Conservation (phyloP, 148 eudicot genomes). For the Dysphania ambrosioides region DNA sequence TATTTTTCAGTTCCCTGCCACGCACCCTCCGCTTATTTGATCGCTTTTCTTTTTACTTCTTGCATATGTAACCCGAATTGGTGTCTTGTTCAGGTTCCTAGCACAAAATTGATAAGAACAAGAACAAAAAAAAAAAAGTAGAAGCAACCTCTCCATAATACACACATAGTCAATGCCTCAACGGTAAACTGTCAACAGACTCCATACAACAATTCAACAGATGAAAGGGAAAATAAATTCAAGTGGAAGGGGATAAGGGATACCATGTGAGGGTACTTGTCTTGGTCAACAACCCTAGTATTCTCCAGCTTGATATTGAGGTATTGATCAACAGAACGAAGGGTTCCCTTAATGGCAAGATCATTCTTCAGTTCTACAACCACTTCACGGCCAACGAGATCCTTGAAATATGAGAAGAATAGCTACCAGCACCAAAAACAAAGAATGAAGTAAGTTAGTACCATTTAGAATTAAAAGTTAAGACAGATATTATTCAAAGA, state of each 20-base stretch:
- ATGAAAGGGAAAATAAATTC: not conserved
- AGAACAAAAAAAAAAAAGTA: not conserved
- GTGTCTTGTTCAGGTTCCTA: too few species aligned
- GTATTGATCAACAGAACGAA: slow-evolving; percentile 97
- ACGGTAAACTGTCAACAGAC: not conserved
- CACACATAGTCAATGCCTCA: not conserved
- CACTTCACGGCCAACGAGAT: slow-evolving; percentile 88
- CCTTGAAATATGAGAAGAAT: slow-evolving; percentile 97
- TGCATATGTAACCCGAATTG: too few species aligned
- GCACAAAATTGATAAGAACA: too few species aligned
- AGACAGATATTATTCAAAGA: not conserved
- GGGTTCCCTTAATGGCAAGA: slow-evolving; percentile 80
- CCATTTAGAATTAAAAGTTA: not conserved
- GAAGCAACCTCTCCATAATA: not conserved
- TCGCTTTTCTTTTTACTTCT: too few species aligned
- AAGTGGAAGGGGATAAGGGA: not conserved
- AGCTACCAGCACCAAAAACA: slow-evolving; percentile 42
- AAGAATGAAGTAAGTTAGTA: not conserved
- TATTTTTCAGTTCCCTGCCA: too few species aligned
- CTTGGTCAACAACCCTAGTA: slow-evolving; percentile 96
- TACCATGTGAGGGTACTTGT: slow-evolving; percentile 98
- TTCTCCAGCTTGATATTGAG: slow-evolving; percentile 96
- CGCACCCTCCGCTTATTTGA: too few species aligned
- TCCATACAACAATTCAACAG: not conserved
- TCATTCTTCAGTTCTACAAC: slow-evolving; percentile 95